Evolutionary conservation across 768 basidiomycete species (phyloP).

Genomic region (Tephrocybe sp.): DNA sequence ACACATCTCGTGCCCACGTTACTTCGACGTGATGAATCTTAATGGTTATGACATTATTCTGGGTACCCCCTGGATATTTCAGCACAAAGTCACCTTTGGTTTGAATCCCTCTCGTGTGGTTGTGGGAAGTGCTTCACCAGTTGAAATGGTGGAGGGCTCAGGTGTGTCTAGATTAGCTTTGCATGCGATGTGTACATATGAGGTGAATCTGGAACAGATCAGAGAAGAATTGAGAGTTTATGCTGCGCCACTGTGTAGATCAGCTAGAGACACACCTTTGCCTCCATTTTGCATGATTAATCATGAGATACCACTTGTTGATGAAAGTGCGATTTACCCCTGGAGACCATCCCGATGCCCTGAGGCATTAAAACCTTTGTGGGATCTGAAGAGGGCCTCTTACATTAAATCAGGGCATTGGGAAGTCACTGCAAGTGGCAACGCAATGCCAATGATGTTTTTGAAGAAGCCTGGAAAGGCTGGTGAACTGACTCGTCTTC

Average conservation of each 20-base stretch:
- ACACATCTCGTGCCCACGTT: not conserved
- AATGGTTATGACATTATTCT: conserved; percentile 19
- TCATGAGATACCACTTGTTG: not conserved
- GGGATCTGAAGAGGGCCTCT: conserved; percentile 28
- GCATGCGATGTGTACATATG: conserved; percentile 1
- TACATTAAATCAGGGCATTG: conserved; percentile 29
- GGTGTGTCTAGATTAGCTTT: conserved; percentile 8
- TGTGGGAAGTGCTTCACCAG: not conserved
- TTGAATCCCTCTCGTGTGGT: not conserved
- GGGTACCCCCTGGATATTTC: conserved; percentile 31
- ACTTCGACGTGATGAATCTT: not conserved
- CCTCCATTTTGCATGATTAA: conserved; percentile 27
- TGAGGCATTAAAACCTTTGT: conserved; percentile 32
- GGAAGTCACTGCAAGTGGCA: conserved; percentile 29
- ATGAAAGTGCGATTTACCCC: conserved; percentile 17
- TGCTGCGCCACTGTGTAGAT: not conserved
- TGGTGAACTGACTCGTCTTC: too few species aligned
- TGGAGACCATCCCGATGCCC: conserved; percentile 40
- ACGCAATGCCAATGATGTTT: conserved; percentile 35
- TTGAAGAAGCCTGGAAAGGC: conserved; percentile 25
- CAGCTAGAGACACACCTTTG: conserved; percentile 25
- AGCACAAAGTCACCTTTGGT: not conserved
- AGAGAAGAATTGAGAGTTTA: conserved; percentile 16
- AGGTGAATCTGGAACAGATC: conserved; percentile 13
- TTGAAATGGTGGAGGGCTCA: conserved; percentile 1